Evolutionary conservation across 2,329 filamentous ascomycete species (phyloP).

Genomic region (Paradendryphiella salina): DNA sequence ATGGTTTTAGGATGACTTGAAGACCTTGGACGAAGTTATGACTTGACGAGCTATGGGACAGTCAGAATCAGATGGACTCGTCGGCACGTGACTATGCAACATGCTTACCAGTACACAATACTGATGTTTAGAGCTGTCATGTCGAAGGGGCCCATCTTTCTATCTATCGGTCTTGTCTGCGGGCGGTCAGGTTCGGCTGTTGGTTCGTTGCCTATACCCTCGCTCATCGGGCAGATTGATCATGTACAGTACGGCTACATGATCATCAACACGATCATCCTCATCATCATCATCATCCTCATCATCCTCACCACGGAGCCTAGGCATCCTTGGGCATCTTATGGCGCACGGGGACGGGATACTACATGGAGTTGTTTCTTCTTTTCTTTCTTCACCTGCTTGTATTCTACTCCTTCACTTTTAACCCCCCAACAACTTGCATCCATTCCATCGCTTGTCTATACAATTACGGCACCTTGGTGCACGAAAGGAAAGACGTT

Average conservation of each 20-base stretch:
- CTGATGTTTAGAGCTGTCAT: constrained; percentile 24
- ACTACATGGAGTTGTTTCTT: constrained; percentile 14
- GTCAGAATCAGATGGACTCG: constrained; percentile 20
- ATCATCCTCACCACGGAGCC: constrained; percentile 31
- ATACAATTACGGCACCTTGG: constrained; percentile 17
- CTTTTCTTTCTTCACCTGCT: constrained; percentile 7
- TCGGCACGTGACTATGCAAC: constrained; percentile 27
- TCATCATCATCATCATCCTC: no score
- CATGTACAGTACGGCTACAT: constrained; percentile 45
- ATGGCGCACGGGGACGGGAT: constrained; percentile 30
- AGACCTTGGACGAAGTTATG: constrained; percentile 50
- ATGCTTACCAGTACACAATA: constrained; percentile 27
- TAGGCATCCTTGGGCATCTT: constrained; percentile 37
- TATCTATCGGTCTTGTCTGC: constrained; percentile 32
- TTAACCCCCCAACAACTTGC: constrained; percentile 9
- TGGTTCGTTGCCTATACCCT: not conserved
- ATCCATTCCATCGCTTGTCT: constrained; percentile 22
- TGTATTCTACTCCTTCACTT: constrained; percentile 19
- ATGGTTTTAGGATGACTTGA: constrained; percentile 15
- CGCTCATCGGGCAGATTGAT: constrained; percentile 25
- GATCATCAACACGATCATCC: constrained; percentile 28
- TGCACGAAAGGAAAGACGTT: constrained; percentile 25
- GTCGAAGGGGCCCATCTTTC: constrained; percentile 26
- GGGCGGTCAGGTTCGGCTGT: not conserved
- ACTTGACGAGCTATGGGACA: constrained; percentile 56